These are phyloP conservation scores for Hanseniaspora lindneri DNA, from an alignment of 805 yeast species.

Conservation along the genomic window DNA sequence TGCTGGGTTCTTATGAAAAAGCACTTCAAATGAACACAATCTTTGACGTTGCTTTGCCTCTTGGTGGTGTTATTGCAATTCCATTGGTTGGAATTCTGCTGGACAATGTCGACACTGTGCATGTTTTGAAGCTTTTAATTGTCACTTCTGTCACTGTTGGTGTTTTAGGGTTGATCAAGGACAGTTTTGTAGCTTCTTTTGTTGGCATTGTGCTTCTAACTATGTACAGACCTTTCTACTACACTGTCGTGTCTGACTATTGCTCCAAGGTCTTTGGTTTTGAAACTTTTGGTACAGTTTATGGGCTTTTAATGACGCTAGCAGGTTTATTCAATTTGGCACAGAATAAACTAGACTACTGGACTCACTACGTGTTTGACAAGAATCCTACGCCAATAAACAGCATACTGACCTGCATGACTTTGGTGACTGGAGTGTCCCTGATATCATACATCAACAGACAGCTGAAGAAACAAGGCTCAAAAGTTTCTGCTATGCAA, in stretches of 20 bases:
- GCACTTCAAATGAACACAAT: slow-evolving; percentile 56
- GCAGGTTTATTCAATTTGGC: slow-evolving; percentile 70
- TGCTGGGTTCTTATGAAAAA: slow-evolving; percentile 39
- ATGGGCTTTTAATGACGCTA: slow-evolving; percentile 72
- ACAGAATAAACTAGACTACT: slow-evolving; percentile 56
- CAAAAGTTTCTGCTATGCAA: not conserved
- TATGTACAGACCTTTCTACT: slow-evolving; percentile 79
- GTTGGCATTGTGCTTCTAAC: slow-evolving; percentile 63
- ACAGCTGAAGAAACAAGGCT: not conserved
- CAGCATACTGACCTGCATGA: slow-evolving; percentile 39
- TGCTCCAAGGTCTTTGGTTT: slow-evolving; percentile 90
- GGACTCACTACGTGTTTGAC: slow-evolving; percentile 55
- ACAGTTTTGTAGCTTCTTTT: slow-evolving; percentile 38
- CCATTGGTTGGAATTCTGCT: slow-evolving; percentile 75
- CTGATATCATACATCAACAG: slow-evolving; percentile 6
- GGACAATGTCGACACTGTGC: slow-evolving; percentile 58
- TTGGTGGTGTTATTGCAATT: slow-evolving; percentile 77
- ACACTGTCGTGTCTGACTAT: slow-evolving; percentile 84
- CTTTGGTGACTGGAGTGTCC: slow-evolving; percentile 31
- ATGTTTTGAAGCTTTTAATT: slow-evolving; percentile 42
- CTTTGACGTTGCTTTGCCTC: slow-evolving; percentile 76
- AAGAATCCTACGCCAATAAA: slow-evolving; percentile 79
- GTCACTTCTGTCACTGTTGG: slow-evolving; percentile 54
- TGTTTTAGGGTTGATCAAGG: slow-evolving; percentile 50
- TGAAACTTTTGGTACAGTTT: slow-evolving; percentile 80